Percentiles rank a stretch among this genome's conserved stretches.
Conservation (phyloP, 164 flowering plant genomes). For the Berberis thunbergii region DNA sequence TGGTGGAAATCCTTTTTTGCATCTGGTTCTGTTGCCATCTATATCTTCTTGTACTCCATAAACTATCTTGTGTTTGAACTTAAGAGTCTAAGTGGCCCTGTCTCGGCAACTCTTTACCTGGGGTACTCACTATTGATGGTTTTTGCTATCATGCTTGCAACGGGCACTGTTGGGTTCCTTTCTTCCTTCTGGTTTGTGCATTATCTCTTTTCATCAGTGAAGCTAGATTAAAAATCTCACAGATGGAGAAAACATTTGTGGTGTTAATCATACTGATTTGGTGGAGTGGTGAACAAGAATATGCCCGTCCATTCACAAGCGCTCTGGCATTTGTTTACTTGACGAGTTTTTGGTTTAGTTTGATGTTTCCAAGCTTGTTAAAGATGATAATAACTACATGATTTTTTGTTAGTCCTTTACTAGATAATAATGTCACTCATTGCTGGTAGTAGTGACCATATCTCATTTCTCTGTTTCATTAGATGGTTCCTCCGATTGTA, state of each 20-base stretch:
- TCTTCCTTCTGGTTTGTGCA: slow-evolving; percentile 22
- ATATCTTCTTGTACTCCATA: slow-evolving; percentile 19
- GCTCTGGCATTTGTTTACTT: neutral
- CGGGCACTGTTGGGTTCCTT: slow-evolving; percentile 27
- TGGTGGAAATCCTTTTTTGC: slow-evolving; percentile 27
- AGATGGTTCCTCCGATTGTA: no score
- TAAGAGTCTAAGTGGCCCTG: slow-evolving; percentile 18
- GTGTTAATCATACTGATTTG: neutral
- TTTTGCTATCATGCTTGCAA: slow-evolving; percentile 16
- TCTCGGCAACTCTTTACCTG: slow-evolving; percentile 19
- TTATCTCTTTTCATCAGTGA: slow-evolving; percentile 22
- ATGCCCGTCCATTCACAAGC: neutral
- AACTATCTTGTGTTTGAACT: slow-evolving; percentile 17
- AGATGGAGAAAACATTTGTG: neutral
- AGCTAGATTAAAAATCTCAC: slow-evolving; percentile 12
- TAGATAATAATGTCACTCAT: slow-evolving; percentile 1
- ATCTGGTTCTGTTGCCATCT: slow-evolving; percentile 19
- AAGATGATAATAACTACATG: slow-evolving; percentile 5
- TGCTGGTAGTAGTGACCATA: neutral
- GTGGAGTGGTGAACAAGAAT: neutral
- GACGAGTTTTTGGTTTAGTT: neutral
- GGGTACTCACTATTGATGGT: slow-evolving; percentile 22
- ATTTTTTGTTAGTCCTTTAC: neutral
- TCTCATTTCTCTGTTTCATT: neutral
- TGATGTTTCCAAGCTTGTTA: slow-evolving; percentile 4